Evolutionary conservation across 129 eudicot genomes (phyloP), one percentile per base, ranked within the genome.

Genomic region (Helianthus annuus): DNA sequence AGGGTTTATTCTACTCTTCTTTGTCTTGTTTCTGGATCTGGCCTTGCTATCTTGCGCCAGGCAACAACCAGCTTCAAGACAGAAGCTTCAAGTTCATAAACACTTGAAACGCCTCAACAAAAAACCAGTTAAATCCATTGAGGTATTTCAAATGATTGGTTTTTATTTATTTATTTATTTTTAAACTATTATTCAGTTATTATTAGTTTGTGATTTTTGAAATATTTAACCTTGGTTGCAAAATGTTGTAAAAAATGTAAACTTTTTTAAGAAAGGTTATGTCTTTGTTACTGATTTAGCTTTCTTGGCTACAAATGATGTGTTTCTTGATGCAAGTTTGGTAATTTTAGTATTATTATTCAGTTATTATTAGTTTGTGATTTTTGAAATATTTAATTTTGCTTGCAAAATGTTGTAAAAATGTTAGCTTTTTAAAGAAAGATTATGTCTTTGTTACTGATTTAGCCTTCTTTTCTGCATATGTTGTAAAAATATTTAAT

Each of bases 81-180:
- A 92, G 88, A 92, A 85, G 80, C 86, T 92, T 54, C 79, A 85
- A 78, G 95, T 89, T 54, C 84, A 87, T 68, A 92, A 87, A 73
- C 98, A 92, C 82, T 87, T 92, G 69, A 92, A 92, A 12, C 80
- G 98, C 54, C 84, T 92, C 72, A 92, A 92, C 71, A 92, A 92
- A 64, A 74, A 85, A 10, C 87, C 98, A 15, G 56, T 92, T 45
- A 87, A 89, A 74, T 79, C 87, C 83, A 92, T 92, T 87, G 75
- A 85, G 98, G 98, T 91, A 42, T 68, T 58, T 32, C 39, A 32
- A 6, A 29, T 39, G 17, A 48, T 39, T 64, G 22, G 15, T 15
- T 52, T 17, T 13, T 64, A 24, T 32, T 69, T 70, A 36, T 24
- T 42, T 27, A 27, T 27, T 19, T 19, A n/a, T 19, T 27, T 27